Conservation (phyloP, 495 filamentous ascomycete species). For the Hypomontagnella submonticulosa region DNA sequence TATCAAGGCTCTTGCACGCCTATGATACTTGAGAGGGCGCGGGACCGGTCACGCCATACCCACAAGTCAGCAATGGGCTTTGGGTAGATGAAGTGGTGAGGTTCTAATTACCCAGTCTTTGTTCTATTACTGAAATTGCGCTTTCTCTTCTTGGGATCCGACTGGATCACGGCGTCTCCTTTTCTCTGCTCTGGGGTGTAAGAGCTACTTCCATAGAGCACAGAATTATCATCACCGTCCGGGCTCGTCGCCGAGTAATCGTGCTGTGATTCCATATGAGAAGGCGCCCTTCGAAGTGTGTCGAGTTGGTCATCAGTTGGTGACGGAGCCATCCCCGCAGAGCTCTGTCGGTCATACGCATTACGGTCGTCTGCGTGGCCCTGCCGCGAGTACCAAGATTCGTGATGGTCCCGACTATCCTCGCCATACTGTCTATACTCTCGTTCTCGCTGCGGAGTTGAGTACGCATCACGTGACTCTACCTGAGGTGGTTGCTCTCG, state of each 20-base stretch:
- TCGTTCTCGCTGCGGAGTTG: slow-evolving; percentile 52
- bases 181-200: slow-evolving; percentile 61
- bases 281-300: slow-evolving; percentile 51
- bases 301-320: slow-evolving; percentile 60
- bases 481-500: slow-evolving; percentile 47
- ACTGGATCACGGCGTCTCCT: slow-evolving; percentile 64
- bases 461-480: slow-evolving; percentile 57
- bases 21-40: slow-evolving; percentile 26
- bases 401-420: slow-evolving; percentile 54
- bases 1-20: slow-evolving; percentile 13
- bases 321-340: slow-evolving; percentile 53
- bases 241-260: slow-evolving; percentile 62
- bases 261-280: slow-evolving; percentile 51
- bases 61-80: slow-evolving; percentile 37
- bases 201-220: slow-evolving; percentile 52
- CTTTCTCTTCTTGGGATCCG: slow-evolving; percentile 82
- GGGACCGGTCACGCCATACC: slow-evolving; percentile 34
- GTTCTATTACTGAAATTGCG: slow-evolving; percentile 95
- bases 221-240: slow-evolving; percentile 58
- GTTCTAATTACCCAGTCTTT: slow-evolving; percentile 72
- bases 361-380: slow-evolving; percentile 54
- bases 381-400: slow-evolving; percentile 58
- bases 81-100: not conserved
- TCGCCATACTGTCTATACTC: slow-evolving; percentile 55
- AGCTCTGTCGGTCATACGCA: slow-evolving; percentile 56